Base-by-base conservation (phyloP, 768 basidiomycete genomes). In the Podaxis mareebaensis region DNA sequence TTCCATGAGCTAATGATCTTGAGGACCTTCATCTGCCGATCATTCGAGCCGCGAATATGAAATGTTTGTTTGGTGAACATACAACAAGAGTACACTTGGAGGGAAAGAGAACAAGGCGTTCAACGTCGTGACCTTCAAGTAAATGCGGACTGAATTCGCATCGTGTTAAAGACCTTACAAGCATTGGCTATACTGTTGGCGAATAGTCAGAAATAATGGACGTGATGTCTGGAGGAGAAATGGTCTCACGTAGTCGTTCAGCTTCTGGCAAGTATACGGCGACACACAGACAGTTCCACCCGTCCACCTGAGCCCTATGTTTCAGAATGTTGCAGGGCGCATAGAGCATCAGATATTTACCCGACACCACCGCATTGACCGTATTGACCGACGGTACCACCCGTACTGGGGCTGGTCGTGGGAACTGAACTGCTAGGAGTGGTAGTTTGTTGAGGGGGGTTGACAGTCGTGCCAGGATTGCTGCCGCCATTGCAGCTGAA, bases 351-450 rank as follows among this genome's bases (percentile, higher is more conserved):
- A 33, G 17, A 53, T 46, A 6, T 64, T 60, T 63, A 77, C 76
- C 68, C 72, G 28, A 65, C 57, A n/a, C 80, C 80, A 46, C 80
- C 79, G 44, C 80, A 80, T 64, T 81, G 79, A 3, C 75, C 81
- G 38, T 75, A 82, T 4, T 80, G 77, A 2, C 71, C 69, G 12
- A 76, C 78, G 33, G 75, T 75, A 4, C 71, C 61, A 33, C 30
- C 30, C 30, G 68, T 59, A 1, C 69, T 58, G 4, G 72, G 52
- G 3, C 71, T 46, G 13, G 69, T 67, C 20, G 72, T 55, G 6
- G 72, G 55, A 10, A 70, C 58, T 15, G 65, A 60, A 30, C 28
- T 33, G 28, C 68, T 58, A 11, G 72, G 60, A 11, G 67, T 66
- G 0, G 66, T 63, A 7, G 67, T 61, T 30, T 33, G 30, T 33